Evolutionary conservation across 805 yeast genomes (phyloP).

Genomic region (Candida andamanensis): DNA sequence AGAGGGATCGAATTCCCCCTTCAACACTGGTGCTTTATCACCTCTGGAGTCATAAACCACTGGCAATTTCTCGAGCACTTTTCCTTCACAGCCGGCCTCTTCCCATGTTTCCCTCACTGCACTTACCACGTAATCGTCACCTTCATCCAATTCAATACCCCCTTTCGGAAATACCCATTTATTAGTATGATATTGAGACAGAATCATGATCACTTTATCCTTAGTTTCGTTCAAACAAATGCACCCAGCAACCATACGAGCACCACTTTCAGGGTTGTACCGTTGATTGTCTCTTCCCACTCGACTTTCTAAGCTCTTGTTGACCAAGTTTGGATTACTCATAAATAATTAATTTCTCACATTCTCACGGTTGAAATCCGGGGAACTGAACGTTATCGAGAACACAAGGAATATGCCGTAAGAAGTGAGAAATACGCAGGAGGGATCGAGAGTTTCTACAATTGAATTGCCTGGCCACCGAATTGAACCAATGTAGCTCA

Average conservation of each 20-base stretch:
- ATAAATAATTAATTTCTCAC: background rate
- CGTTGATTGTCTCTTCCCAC: constrained; percentile 55
- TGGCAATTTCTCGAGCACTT: constrained; percentile 52
- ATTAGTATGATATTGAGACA: constrained; percentile 63
- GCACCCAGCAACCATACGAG: constrained; percentile 91
- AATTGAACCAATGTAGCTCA: too few species aligned
- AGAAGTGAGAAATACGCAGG: too few species aligned
- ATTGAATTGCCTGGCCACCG: too few species aligned
- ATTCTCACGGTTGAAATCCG: background rate
- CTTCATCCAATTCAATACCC: constrained; percentile 86
- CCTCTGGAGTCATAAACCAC: constrained; percentile 55
- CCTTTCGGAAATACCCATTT: constrained; percentile 95
- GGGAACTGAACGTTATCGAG: too few species aligned
- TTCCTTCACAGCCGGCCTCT: constrained; percentile 87
- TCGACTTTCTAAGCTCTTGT: constrained; percentile 27
- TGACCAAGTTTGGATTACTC: constrained; percentile 7
- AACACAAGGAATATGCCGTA: too few species aligned
- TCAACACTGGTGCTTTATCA: constrained; percentile 32
- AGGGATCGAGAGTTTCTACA: too few species aligned
- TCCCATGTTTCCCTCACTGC: constrained; percentile 96
- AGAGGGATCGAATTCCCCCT: constrained; percentile 27
- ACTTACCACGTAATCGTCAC: constrained; percentile 38
- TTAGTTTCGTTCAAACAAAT: constrained; percentile 58
- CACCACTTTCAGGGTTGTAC: constrained; percentile 60
- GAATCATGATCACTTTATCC: constrained; percentile 68